Percentiles rank a stretch among this genome's conserved stretches.
phyloP scores from a whole-genome alignment of 352 stramenopile genomes.

The Phytophthora colocasiae region DNA sequence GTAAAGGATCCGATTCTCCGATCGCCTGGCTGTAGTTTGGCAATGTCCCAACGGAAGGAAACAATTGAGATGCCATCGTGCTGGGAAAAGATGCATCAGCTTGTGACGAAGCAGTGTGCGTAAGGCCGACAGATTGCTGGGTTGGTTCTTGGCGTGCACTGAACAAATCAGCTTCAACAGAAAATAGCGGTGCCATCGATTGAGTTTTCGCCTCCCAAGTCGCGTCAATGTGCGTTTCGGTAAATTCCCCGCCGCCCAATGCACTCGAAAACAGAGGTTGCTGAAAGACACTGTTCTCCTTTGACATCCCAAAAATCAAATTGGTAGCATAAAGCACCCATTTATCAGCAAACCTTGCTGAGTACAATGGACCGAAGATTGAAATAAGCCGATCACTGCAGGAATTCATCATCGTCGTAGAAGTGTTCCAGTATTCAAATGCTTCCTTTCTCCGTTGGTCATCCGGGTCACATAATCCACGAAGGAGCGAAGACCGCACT shows the following conservation, averaged over 20 bases:
- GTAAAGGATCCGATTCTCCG: constrained; percentile 13
- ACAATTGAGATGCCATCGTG: constrained; percentile 59
- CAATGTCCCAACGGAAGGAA: constrained; percentile 18
- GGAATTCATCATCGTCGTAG: constrained; percentile 35
- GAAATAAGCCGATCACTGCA: constrained; percentile 53
- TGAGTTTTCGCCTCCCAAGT: constrained; percentile 71
- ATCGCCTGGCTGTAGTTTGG: constrained; percentile 14
- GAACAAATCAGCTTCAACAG: constrained; percentile 69
- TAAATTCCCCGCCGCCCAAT: constrained; percentile 53
- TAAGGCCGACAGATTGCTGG: constrained; percentile 4
- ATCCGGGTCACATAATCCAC: constrained; percentile 61
- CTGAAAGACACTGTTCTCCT: constrained; percentile 37
- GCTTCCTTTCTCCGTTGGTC: constrained; percentile 44
- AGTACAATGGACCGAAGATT: constrained; percentile 62
- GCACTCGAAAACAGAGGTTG: constrained; percentile 58
- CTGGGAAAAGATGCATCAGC: constrained; percentile 10
- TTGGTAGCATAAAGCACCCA: constrained; percentile 80
- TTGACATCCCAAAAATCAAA: constrained; percentile 52
- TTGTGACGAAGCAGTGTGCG: constrained; percentile 17
- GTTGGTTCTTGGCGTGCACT: constrained; percentile 14
- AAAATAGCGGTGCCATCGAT: constrained; percentile 83
- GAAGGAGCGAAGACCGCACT: constrained; percentile 50
- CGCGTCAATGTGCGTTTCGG: constrained; percentile 66
- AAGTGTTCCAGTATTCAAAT: constrained; percentile 58
- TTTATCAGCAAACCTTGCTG: constrained; percentile 52